Percentiles rank a stretch among this genome's conserved stretches.
Evolutionary conservation across 2,329 filamentous ascomycete species (phyloP).

Genomic region (Hypoxylon sp.): DNA sequence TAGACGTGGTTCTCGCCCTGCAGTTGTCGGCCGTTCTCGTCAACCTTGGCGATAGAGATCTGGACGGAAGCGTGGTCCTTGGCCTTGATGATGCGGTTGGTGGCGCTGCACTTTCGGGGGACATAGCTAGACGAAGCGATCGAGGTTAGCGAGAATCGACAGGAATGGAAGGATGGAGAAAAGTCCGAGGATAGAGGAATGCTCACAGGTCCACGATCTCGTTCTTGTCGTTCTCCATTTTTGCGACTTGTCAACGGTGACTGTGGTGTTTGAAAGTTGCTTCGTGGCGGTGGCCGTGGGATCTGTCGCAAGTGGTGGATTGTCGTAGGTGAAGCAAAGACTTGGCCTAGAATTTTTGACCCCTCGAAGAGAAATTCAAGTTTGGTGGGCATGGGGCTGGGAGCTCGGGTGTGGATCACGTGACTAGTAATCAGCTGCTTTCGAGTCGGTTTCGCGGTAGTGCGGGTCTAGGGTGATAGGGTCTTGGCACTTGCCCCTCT

Average conservation of each 20-base stretch:
- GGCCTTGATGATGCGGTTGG: conserved; percentile 99
- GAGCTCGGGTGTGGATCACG: conserved; percentile 43
- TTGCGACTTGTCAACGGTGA: conserved; percentile 59
- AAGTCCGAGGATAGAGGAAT: conserved; percentile 17
- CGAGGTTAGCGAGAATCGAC: conserved; percentile 16
- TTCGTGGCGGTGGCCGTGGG: conserved; percentile 35
- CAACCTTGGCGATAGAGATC: conserved; percentile 96
- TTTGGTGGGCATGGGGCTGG: conserved; percentile 39
- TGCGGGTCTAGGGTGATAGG: background rate
- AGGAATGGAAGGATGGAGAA: background rate
- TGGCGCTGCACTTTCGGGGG: conserved; percentile 98
- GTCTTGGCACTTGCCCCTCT: conserved; percentile 25
- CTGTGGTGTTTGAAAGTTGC: conserved; percentile 47
- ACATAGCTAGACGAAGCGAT: conserved; percentile 76
- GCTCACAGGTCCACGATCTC: conserved; percentile 98
- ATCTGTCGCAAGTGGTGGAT: conserved; percentile 8
- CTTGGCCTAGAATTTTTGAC: conserved; percentile 43
- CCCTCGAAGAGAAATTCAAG: conserved; percentile 39
- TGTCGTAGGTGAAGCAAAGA: conserved; percentile 22
- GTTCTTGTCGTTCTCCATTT: conserved; percentile 99
- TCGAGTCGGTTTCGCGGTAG: conserved; percentile 46
- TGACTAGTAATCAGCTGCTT: conserved; percentile 46
- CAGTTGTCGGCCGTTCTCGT: conserved; percentile 95
- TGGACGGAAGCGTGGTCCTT: conserved; percentile 99
- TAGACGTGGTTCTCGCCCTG: conserved; percentile 98